Base-by-base conservation (phyloP, 495 filamentous ascomycete species). In the Tetracladium marchalianum region DNA sequence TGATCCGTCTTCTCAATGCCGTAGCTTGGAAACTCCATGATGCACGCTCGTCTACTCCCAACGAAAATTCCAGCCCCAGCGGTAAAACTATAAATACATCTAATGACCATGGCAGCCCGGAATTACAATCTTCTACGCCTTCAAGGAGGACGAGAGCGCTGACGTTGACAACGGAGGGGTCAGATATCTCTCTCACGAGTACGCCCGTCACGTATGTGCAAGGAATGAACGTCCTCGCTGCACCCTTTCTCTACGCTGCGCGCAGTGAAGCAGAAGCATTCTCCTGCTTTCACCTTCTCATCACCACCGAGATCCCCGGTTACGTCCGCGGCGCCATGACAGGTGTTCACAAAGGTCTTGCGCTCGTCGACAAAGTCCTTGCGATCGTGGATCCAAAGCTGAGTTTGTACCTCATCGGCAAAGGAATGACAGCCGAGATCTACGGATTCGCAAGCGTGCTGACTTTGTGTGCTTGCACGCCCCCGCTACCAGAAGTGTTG, bases 201-300 rank as follows among this genome's bases (percentile, higher is more conserved):
- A 81, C 84, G 48, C 74, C 81, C 11, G 84, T 85, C 11, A 87
- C 85, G 43, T 99, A 99, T 61, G 93, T 97, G 5, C 92, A 99
- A 61, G 92, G 92, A 47, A 97, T 98, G 92, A 98, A 97, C 59
- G 90, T 97, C n/a, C 77, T 98, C n/a, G 90, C 87, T 32, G 92
- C 92, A 8, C 93, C 92, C 0, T 96, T 99, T 56, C 73, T 97
- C 35, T 99, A 99, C 63, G 88, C 90, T 2, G 89, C 92, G 13
- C 81, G 86, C 49, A 94, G 86, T 56, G 92, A 99, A 63, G 85
- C 88, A 0, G 88, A 99, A 61, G 92, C 93, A 10, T 97, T 95
- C 46, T 80, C 85, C 22, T 80, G 88, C 9, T 97, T 99, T 61
- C 78, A 93, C 57, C 78, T 79, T 35, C 90, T 95, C 51, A 79